Base-by-base conservation (phyloP, 768 basidiomycete species). In the Coprinellus aureogranulatus region DNA sequence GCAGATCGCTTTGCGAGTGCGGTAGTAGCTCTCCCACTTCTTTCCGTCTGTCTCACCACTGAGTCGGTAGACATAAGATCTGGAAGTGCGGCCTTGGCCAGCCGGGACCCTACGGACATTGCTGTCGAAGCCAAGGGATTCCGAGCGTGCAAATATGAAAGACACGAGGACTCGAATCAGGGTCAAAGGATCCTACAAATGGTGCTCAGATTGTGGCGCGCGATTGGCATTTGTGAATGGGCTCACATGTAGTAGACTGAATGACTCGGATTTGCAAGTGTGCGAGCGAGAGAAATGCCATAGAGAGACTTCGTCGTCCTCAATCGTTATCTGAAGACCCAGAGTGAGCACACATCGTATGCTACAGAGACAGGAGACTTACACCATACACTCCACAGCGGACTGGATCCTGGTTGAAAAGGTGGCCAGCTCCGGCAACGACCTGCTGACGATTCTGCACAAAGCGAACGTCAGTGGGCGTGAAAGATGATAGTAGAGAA, bases 71-170 rank as follows among this genome's bases (percentile, higher is more conserved):
- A 52, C 16, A 28, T 52, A 52, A 26, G 50, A 44, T 18, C 8
- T 44, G 14, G 34, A 34, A 6, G 20, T 9, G 16, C 8, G 42
- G 8, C 42, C 18, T 8, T 44, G 9, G 8, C 8, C 37, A 6
- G 34, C 8, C 10, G n/a, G 4, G 18, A 31, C 18, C n/a, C 26
- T 6, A 5, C 26, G 25, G 31, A 52, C 37, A 22, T 12, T 16
- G 20, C 59, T 58, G 40, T 64, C 61, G n/a, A 61, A 63, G 23
- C 64, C 64, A 6, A 67, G 57, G 46, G 62, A 61, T 30, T 51
- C 41, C 41, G 60, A 49, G 1, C 52, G 60, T 18, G 62, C 61
- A 51, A 61, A 66, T 23, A 61, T 30, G 53, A 65, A 60, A 11
- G 61, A 64, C 20, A 64, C 54, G 40, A 67, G 53, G 23, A 64